These are phyloP conservation scores for Claviceps citrina DNA, from an alignment of 2,329 filamentous ascomycete genomes.

Conservation along the genomic window DNA sequence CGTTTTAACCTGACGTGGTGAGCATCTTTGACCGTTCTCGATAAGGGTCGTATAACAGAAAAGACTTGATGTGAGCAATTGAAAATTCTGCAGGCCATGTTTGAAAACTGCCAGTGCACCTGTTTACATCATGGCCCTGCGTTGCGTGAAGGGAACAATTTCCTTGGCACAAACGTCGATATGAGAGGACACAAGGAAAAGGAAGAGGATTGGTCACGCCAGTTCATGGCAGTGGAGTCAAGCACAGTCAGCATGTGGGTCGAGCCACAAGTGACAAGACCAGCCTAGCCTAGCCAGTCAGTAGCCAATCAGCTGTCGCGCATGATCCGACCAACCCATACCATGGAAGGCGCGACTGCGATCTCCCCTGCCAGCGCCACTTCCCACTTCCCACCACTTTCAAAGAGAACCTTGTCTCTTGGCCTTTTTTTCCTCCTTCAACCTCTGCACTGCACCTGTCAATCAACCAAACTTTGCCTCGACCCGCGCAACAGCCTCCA, in stretches of 20 bases:
- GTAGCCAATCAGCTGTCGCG: conserved; percentile 1
- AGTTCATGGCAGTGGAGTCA: background rate
- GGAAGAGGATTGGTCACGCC: background rate
- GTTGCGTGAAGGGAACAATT: background rate
- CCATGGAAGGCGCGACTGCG: no score
- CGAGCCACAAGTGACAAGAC: no score
- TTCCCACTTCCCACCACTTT: no score
- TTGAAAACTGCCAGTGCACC: background rate
- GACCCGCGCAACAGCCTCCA: background rate
- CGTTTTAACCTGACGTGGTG: conserved; percentile 16
- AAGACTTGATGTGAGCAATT: background rate
- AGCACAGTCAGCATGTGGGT: no score
- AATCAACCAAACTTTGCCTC: background rate
- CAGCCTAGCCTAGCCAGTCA: no score
- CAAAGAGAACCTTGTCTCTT: background rate
- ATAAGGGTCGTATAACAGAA: background rate
- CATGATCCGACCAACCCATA: background rate
- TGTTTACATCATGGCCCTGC: background rate
- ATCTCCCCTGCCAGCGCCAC: conserved; percentile 2
- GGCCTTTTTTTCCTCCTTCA: conserved; percentile 3
- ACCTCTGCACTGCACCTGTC: background rate
- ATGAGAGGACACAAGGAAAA: no score
- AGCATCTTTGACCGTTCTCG: background rate
- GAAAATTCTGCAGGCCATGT: background rate
- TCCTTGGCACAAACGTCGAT: no score